A percentile compares a stretch with the other conserved stretches of the same genome.
phyloP scores from a whole-genome alignment of 78 protist species.

The Monocercomonoides exilis region DNA sequence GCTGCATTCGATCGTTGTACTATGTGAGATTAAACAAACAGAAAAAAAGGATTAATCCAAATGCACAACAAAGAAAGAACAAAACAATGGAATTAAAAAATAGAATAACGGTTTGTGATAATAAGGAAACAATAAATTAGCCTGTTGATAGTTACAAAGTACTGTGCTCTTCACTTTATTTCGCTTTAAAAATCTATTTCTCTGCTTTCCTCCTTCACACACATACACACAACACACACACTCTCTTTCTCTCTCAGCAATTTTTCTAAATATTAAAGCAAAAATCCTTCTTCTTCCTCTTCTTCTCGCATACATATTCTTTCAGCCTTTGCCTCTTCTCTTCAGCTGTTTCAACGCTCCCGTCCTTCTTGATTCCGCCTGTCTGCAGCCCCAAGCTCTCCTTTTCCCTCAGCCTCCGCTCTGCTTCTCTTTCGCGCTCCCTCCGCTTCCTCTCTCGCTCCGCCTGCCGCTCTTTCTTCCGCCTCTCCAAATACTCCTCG shows the following conservation, averaged over 20 bases:
- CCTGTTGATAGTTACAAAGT: no score
- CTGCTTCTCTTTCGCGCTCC: background rate
- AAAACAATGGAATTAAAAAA: background rate
- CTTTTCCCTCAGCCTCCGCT: background rate
- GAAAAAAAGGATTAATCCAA: no score
- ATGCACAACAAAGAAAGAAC: background rate
- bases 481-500: background rate
- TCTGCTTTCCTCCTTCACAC: no score
- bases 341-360: background rate
- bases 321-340: background rate
- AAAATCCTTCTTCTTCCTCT: no score
- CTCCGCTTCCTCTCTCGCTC: background rate
- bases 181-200: no score
- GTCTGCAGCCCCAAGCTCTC: background rate
- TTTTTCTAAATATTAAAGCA: no score
- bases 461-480: background rate
- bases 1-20: background rate
- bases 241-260: no score
- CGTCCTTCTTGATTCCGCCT: background rate
- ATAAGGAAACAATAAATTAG: background rate
- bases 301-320: background rate
- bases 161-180: no score
- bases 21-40: no score
- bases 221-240: no score
- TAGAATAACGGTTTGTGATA: background rate